Percentiles rank a stretch among this genome's conserved stretches.
Conservation (phyloP, 2,329 filamentous ascomycete genomes). For the Periconia macrospinosa region DNA sequence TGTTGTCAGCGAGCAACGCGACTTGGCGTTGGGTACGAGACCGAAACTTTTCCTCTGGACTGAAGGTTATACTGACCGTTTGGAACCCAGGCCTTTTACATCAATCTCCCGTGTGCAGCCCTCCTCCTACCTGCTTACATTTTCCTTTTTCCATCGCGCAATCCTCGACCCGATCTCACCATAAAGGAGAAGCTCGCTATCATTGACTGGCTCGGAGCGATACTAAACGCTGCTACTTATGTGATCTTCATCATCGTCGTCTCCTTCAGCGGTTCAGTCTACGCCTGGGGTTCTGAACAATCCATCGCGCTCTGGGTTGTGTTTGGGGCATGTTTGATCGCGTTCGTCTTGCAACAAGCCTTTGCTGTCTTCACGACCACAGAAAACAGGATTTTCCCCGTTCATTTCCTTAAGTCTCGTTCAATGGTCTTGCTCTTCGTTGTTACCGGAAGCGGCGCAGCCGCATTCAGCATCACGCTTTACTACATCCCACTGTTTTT, state of each 20-base stretch:
- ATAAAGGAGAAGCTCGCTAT: not conserved
- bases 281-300: slow-evolving; percentile 48
- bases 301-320: slow-evolving; percentile 53
- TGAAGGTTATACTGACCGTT: slow-evolving; percentile 15
- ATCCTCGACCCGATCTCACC: not conserved
- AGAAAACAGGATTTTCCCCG: slow-evolving; percentile 52
- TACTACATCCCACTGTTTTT: slow-evolving; percentile 27
- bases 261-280: slow-evolving; percentile 56
- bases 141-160: not conserved
- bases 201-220: not conserved
- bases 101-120: slow-evolving; percentile 17
- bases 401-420: slow-evolving; percentile 43
- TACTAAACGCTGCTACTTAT: slow-evolving; percentile 41
- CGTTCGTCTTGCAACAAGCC: slow-evolving; percentile 51
- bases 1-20: not conserved
- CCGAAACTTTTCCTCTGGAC: not conserved
- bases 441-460: not conserved
- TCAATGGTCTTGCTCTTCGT: slow-evolving; percentile 1
- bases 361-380: slow-evolving; percentile 49
- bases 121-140: slow-evolving; percentile 8
- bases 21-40: too few relatives aligned
- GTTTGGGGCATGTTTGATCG: slow-evolving; percentile 46
- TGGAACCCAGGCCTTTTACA: slow-evolving; percentile 27
- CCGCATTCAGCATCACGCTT: slow-evolving; percentile 40
- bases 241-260: slow-evolving; percentile 52